Percentiles rank a stretch among this genome's conserved stretches.
These are phyloP conservation scores for Trichoderma sp. DNA, from an alignment of 2,329 filamentous ascomycete species.

Conservation along the genomic window DNA sequence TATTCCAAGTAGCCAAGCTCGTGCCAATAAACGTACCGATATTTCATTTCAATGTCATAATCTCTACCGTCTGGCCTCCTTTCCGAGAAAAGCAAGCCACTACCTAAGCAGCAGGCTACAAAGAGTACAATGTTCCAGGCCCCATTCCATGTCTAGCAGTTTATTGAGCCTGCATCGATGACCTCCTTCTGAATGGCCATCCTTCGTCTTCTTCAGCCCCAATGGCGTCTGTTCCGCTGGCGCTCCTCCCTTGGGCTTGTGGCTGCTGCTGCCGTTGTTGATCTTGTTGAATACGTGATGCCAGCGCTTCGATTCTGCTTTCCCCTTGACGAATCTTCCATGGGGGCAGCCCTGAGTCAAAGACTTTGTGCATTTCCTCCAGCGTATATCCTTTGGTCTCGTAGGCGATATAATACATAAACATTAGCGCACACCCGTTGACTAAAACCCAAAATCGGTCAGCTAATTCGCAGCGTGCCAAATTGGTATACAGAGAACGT, in stretches of 20 bases:
- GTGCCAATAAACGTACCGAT: not conserved
- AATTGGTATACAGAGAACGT: slow-evolving; percentile 4
- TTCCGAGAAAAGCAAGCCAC: not conserved
- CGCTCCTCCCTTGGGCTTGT: slow-evolving; percentile 41
- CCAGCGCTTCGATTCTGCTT: slow-evolving; percentile 49
- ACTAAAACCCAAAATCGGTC: slow-evolving; percentile 6
- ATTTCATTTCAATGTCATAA: not conserved
- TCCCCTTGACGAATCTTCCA: slow-evolving; percentile 54
- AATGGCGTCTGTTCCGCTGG: not conserved
- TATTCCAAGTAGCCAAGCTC: not conserved
- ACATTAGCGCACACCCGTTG: slow-evolving; percentile 63
- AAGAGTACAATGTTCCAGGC: not conserved
- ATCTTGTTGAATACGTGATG: slow-evolving; percentile 51
- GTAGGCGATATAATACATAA: slow-evolving; percentile 74
- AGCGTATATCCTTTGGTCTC: slow-evolving; percentile 69
- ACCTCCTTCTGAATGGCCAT: not conserved
- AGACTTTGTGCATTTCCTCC: slow-evolving; percentile 71
- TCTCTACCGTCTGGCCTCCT: not conserved
- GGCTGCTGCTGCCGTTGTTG: slow-evolving; percentile 44
- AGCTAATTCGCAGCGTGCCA: not conserved
- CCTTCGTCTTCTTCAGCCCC: not conserved
- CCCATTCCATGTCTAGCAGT: not conserved
- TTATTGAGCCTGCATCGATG: not conserved
- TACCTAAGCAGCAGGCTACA: not conserved
- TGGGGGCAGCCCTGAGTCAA: slow-evolving; percentile 60